Conservation (phyloP, 768 basidiomycete species). For the Suillus tomentosus region DNA sequence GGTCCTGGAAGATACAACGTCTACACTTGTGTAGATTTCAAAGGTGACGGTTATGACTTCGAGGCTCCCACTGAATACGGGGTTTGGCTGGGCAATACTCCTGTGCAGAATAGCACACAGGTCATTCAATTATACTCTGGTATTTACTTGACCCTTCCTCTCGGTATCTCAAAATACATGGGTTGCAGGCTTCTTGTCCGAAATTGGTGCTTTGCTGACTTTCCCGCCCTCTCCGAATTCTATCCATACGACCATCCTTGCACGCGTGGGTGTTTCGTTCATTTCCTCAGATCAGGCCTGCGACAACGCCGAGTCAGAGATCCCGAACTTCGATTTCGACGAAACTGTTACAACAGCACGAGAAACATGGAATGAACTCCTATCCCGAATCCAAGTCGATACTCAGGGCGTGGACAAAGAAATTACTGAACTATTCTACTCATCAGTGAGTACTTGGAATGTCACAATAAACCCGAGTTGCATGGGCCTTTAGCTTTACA, state of each 20-base stretch:
- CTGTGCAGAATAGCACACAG: conserved; percentile 47
- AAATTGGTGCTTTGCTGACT: conserved; percentile 55
- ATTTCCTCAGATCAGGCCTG: conserved; percentile 64
- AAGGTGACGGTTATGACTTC: conserved; percentile 50
- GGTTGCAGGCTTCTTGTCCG: conserved; percentile 46
- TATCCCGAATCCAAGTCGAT: conserved; percentile 56
- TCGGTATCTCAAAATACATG: neutral
- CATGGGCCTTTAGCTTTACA: conserved; percentile 43
- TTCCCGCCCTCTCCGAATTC: conserved; percentile 45
- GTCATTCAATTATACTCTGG: conserved; percentile 52
- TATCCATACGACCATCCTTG: conserved; percentile 49
- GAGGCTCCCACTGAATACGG: conserved; percentile 56
- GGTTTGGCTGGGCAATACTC: conserved; percentile 52
- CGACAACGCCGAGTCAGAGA: conserved; percentile 59
- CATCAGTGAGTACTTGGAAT: conserved; percentile 39
- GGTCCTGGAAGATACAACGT: conserved; percentile 60
- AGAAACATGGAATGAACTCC: conserved; percentile 57
- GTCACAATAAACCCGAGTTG: neutral
- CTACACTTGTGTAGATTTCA: conserved; percentile 63
- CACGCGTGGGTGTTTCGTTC: conserved; percentile 65
- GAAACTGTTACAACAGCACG: conserved; percentile 44
- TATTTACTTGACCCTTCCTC: conserved; percentile 18
- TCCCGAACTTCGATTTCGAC: conserved; percentile 59
- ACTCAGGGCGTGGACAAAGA: conserved; percentile 48
- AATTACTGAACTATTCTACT: conserved; percentile 58